Conservation (phyloP, 495 filamentous ascomycete species). For the Bombardia bombarda region DNA sequence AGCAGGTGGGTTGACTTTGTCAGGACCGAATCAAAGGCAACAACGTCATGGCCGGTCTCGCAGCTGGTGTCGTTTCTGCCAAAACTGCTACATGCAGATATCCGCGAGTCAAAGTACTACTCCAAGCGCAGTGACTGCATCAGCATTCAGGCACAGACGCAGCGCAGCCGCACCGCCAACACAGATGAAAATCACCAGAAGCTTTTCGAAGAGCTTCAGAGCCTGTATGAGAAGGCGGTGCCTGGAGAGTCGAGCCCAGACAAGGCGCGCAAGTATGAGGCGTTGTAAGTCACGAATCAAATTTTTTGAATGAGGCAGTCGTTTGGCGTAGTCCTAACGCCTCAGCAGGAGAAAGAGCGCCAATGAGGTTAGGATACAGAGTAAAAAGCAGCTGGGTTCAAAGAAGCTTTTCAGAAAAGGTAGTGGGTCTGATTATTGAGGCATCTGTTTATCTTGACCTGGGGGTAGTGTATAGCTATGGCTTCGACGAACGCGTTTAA, state of each 20-base stretch:
- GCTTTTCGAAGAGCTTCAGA: conserved; percentile 44
- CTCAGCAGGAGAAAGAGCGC: conserved; percentile 57
- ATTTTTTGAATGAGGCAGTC: not conserved
- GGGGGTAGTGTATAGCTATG: too few species aligned
- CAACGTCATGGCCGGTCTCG: conserved; percentile 51
- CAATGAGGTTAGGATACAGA: conserved; percentile 59
- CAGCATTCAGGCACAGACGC: conserved; percentile 34
- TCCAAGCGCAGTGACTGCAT: conserved; percentile 52
- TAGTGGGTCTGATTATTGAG: too few species aligned
- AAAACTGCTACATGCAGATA: conserved; percentile 50
- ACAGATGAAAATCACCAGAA: conserved; percentile 36
- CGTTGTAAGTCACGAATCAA: conserved; percentile 21
- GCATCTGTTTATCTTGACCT: too few species aligned
- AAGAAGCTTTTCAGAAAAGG: conserved; percentile 71
- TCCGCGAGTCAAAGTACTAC: conserved; percentile 64
- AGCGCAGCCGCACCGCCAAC: conserved; percentile 39
- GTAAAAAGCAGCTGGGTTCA: conserved; percentile 68
- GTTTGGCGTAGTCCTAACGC: not conserved
- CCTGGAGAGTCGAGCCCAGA: conserved; percentile 29
- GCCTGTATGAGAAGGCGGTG: conserved; percentile 49
- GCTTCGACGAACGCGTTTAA: too few species aligned
- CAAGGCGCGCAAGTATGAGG: conserved; percentile 33
- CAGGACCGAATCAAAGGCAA: conserved; percentile 92
- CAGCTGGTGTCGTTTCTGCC: conserved; percentile 58
- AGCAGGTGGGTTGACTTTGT: not conserved